These are phyloP conservation scores for Arachnomyces sp. DNA, from an alignment of 2,329 filamentous ascomycete genomes.

Conservation along the genomic window DNA sequence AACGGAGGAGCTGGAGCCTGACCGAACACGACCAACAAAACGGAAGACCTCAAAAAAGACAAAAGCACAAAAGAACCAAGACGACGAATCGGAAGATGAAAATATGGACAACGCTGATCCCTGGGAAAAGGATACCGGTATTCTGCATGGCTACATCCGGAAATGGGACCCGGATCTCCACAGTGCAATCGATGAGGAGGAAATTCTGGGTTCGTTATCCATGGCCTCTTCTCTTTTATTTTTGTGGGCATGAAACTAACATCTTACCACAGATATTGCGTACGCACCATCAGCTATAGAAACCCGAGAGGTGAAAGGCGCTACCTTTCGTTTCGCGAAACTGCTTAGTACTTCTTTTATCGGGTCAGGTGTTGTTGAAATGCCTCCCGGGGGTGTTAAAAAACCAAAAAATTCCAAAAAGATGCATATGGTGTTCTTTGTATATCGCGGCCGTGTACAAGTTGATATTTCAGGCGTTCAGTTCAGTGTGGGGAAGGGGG, in stretches of 20 bases:
- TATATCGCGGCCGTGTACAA: constrained; percentile 71
- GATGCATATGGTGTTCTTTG: constrained; percentile 97
- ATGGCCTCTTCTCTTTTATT: not conserved
- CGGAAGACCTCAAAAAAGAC: constrained; percentile 26
- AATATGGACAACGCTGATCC: constrained; percentile 31
- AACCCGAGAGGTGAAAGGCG: constrained; percentile 51
- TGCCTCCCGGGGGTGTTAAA: constrained; percentile 77
- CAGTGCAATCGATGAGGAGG: constrained; percentile 29
- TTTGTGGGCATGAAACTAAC: constrained; percentile 15
- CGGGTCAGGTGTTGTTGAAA: constrained; percentile 79
- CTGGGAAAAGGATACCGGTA: constrained; percentile 37
- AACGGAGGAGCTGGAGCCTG: constrained; percentile 52
- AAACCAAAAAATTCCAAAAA: constrained; percentile 82
- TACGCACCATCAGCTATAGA: constrained; percentile 51
- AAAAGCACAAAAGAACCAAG: constrained; percentile 27
- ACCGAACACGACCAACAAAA: constrained; percentile 26
- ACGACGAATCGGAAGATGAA: constrained; percentile 33
- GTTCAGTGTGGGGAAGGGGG: constrained; percentile 79
- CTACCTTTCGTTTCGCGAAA: constrained; percentile 81
- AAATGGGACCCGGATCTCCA: constrained; percentile 36
- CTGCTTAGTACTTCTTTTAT: constrained; percentile 78
- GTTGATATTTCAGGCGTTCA: constrained; percentile 53
- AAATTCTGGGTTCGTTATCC: constrained; percentile 29
- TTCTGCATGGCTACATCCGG: constrained; percentile 36
- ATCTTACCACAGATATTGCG: constrained; percentile 44